Percentiles rank a stretch among this genome's conserved stretches.
Conservation (phyloP, 2,329 filamentous ascomycete genomes). For the Pseudogymnoascus sp. region DNA sequence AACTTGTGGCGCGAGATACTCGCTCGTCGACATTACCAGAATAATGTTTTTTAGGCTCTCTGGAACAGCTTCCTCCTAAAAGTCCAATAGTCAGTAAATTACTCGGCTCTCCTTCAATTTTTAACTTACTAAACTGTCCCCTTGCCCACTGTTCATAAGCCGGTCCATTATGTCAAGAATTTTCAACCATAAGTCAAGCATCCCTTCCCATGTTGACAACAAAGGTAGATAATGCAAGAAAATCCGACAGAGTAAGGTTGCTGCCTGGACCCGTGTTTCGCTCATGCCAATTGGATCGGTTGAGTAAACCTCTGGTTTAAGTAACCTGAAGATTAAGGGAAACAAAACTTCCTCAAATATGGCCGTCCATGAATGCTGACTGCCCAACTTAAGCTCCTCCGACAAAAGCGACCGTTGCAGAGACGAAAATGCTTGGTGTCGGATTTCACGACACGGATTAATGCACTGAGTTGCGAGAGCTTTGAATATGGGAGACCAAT, state of each 20-base stretch:
- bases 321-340: constrained; percentile 73
- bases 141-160: constrained; percentile 90
- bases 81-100: not conserved
- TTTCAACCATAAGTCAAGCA: constrained; percentile 84
- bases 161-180: constrained; percentile 94
- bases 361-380: constrained; percentile 86
- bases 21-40: constrained; percentile 87
- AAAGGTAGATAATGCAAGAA: constrained; percentile 89
- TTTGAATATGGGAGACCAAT: constrained; percentile 93
- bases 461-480: constrained; percentile 83
- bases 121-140: constrained; percentile 68
- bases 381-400: constrained; percentile 70
- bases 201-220: constrained; percentile 75
- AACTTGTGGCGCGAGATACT: constrained; percentile 67
- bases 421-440: constrained; percentile 77
- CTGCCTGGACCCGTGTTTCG: constrained; percentile 85
- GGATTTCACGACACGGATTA: constrained; percentile 88
- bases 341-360: constrained; percentile 94
- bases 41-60: constrained; percentile 95
- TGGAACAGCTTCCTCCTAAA: constrained; percentile 83
- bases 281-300: constrained; percentile 89
- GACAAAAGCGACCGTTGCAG: constrained; percentile 81
- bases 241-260: constrained; percentile 86
- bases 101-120: not conserved
- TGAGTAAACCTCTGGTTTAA: constrained; percentile 92